Conservation (phyloP, 169 alveolate genomes). For the Miamiensis avidus region DNA sequence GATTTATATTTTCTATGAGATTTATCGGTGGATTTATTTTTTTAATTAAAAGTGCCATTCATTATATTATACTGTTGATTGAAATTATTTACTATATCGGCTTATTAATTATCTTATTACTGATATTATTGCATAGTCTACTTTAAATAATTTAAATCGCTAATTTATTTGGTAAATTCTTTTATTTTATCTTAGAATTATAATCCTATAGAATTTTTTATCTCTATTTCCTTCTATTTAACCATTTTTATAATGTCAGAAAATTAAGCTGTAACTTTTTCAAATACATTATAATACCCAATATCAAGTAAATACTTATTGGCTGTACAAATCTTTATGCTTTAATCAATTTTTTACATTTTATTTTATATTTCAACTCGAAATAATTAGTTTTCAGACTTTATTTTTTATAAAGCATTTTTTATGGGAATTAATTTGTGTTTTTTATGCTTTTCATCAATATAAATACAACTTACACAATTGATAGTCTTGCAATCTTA, state of each 20-base stretch:
- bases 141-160: background rate
- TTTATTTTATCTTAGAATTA: background rate
- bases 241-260: background rate
- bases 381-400: background rate
- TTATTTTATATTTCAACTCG: background rate
- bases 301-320: background rate
- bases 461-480: background rate
- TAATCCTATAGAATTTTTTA: too few relatives aligned
- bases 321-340: background rate
- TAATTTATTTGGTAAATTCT: background rate
- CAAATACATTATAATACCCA: background rate
- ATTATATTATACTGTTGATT: too few relatives aligned
- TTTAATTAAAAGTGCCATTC: too few relatives aligned
- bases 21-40: too few relatives aligned
- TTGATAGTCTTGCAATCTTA: background rate
- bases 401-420: background rate
- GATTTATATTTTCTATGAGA: too few relatives aligned
- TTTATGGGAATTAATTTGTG: background rate
- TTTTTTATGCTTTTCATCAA: background rate
- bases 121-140: background rate
- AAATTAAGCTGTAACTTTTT: background rate
- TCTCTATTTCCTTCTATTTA: background rate
- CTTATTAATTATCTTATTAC: background rate
- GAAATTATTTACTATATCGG: background rate
- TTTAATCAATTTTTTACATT: background rate